Conservation (phyloP, 495 filamentous ascomycete genomes). For the Aspergillus haitiensis region DNA sequence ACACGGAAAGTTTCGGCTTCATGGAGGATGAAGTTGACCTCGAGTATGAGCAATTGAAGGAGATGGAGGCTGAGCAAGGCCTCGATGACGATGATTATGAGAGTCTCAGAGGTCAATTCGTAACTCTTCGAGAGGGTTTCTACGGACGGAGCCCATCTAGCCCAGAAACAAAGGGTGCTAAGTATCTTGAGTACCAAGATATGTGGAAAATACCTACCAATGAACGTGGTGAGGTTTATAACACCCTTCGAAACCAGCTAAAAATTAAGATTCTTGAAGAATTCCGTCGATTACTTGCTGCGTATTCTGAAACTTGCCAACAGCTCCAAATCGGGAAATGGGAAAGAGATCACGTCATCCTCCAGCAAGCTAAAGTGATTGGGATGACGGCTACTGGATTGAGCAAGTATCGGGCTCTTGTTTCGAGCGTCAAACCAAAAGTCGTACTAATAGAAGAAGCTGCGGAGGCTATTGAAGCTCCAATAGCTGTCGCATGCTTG, state of each 20-base stretch:
- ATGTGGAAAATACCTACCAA: constrained; percentile 57
- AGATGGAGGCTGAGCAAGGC: constrained; percentile 63
- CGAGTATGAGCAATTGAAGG: constrained; percentile 63
- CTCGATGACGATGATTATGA: constrained; percentile 55
- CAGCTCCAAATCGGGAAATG: constrained; percentile 53
- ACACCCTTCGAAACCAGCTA: constrained; percentile 48
- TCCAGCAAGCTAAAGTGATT: constrained; percentile 58
- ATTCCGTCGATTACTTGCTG: constrained; percentile 42
- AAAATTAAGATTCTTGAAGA: constrained; percentile 42
- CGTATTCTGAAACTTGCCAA: constrained; percentile 44
- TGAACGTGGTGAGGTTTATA: constrained; percentile 60
- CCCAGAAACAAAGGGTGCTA: constrained; percentile 13
- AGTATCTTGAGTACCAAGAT: constrained; percentile 40
- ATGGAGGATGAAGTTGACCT: constrained; percentile 63
- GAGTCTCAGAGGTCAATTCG: constrained; percentile 48
- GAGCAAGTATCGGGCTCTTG: constrained; percentile 78
- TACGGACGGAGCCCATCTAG: constrained; percentile 31
- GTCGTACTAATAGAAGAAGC: constrained; percentile 75
- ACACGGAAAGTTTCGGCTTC: constrained; percentile 47
- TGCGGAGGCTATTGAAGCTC: constrained; percentile 69
- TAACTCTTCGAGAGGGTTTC: constrained; percentile 50
- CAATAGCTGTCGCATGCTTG: constrained; percentile 62
- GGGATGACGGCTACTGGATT: constrained; percentile 82
- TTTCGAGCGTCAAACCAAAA: constrained; percentile 68
- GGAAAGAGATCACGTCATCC: constrained; percentile 53